phyloP scores from a whole-genome alignment of 1,284 basidiomycete species.

The Cronartium ribicola region DNA sequence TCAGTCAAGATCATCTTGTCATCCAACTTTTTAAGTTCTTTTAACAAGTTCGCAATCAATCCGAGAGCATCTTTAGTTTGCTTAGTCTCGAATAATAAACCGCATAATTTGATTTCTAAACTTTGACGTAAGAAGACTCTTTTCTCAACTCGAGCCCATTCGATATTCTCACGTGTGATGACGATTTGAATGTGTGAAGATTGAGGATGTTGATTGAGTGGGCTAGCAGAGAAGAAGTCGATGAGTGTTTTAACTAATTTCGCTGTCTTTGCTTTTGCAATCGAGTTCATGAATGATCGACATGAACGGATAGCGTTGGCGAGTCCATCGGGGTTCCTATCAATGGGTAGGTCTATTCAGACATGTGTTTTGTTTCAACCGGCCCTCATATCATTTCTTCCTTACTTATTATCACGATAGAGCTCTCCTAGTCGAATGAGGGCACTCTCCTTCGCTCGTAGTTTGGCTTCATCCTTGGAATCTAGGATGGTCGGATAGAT shows the following conservation, averaged over 20 bases:
- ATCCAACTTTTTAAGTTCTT: conserved; percentile 85
- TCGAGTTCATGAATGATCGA: conserved; percentile 83
- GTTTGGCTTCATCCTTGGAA: conserved; percentile 58
- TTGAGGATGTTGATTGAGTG: conserved; percentile 14
- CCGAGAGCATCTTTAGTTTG: conserved; percentile 61
- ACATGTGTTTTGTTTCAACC: no score
- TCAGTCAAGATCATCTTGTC: conserved; percentile 98
- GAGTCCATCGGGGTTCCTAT: conserved; percentile 75
- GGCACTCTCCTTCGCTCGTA: conserved; percentile 79
- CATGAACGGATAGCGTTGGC: conserved; percentile 82
- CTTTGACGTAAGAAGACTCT: conserved; percentile 93
- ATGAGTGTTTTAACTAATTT: conserved; percentile 63
- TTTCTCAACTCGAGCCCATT: conserved; percentile 87
- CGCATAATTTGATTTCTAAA: conserved; percentile 82
- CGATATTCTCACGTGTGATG: conserved; percentile 82
- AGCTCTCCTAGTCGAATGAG: conserved; percentile 80
- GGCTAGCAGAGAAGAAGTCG: conserved; percentile 15
- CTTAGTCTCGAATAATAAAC: conserved; percentile 60
- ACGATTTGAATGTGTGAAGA: conserved; percentile 66
- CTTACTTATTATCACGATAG: conserved; percentile 77
- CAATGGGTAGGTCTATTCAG: not conserved
- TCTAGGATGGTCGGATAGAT: conserved; percentile 20
- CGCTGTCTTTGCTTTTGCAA: conserved; percentile 96
- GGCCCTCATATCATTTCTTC: conserved; percentile 41
- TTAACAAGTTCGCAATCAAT: conserved; percentile 77